phyloP scores from a whole-genome alignment of 2,329 filamentous ascomycete species.

The Cladosporium sp. region DNA sequence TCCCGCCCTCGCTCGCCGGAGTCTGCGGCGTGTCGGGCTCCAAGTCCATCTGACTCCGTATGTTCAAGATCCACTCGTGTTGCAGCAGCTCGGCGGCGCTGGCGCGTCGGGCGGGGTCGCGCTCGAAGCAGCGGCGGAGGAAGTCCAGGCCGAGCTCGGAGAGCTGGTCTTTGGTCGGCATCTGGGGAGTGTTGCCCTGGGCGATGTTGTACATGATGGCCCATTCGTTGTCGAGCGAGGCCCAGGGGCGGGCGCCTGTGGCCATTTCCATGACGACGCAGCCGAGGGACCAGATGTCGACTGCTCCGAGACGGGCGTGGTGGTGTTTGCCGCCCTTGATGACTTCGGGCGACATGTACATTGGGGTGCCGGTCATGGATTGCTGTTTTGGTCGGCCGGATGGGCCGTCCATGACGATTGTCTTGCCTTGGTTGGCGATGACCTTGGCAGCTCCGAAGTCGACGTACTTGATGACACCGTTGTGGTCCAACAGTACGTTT shows the following conservation, averaged over 20 bases:
- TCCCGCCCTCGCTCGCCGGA: conserved; percentile 26
- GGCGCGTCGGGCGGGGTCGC: conserved; percentile 72
- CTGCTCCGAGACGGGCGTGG: conserved; percentile 70
- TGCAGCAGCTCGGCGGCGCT: conserved; percentile 85
- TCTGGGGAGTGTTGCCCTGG: conserved; percentile 84
- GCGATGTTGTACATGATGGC: conserved; percentile 99
- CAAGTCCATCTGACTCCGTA: conserved; percentile 42
- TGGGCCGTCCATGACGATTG: conserved; percentile 57
- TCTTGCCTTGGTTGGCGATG: conserved; percentile 89
- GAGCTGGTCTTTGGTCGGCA: conserved; percentile 78
- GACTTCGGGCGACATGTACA: conserved; percentile 99
- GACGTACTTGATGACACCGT: conserved; percentile 98
- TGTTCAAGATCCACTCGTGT: conserved; percentile 74
- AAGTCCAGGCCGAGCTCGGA: conserved; percentile 84
- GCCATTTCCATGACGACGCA: conserved; percentile 98
- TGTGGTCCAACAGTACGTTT: conserved; percentile 93
- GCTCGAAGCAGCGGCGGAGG: conserved; percentile 75
- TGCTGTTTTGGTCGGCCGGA: conserved; percentile 53
- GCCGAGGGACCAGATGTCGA: conserved; percentile 93
- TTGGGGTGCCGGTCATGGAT: conserved; percentile 95
- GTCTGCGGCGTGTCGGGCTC: conserved; percentile 44
- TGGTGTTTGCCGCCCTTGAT: conserved; percentile 84
- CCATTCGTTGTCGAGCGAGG: conserved; percentile 96
- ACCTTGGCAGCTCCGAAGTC: conserved; percentile 98
- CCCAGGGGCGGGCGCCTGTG: conserved; percentile 90